These are phyloP conservation scores for Manihot esculenta DNA, from an alignment of 441 rosid species.

Conservation along the genomic window DNA sequence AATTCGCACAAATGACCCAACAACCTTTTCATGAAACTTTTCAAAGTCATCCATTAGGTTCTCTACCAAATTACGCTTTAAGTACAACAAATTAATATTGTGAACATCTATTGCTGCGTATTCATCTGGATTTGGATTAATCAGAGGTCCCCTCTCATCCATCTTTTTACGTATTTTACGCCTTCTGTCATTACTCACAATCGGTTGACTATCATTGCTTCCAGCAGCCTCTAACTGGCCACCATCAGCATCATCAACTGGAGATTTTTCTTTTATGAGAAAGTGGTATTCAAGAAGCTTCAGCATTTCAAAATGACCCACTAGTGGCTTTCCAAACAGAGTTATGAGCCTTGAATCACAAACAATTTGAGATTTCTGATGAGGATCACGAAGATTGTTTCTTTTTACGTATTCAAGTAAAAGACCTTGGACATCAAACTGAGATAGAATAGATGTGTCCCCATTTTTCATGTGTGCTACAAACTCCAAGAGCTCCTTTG, in stretches of 20 bases:
- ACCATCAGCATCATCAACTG: slow-evolving; percentile 32
- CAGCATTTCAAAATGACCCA: slow-evolving; percentile 84
- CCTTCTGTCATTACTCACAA: slow-evolving; percentile 44
- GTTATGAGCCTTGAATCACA: slow-evolving; percentile 73
- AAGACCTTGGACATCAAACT: slow-evolving; percentile 74
- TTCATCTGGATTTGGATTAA: slow-evolving; percentile 58
- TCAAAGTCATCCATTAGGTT: slow-evolving; percentile 63
- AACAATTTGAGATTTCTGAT: slow-evolving; percentile 48
- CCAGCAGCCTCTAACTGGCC: slow-evolving; percentile 37
- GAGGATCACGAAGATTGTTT: slow-evolving; percentile 73
- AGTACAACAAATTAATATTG: slow-evolving; percentile 74
- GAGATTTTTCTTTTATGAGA: slow-evolving; percentile 49
- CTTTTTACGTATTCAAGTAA: slow-evolving; percentile 65
- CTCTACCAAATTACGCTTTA: slow-evolving; percentile 72
- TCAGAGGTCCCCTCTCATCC: slow-evolving; percentile 45
- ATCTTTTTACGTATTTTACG: slow-evolving; percentile 52
- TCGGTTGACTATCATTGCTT: slow-evolving; percentile 33
- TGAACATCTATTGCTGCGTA: slow-evolving; percentile 90
- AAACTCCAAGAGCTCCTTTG: slow-evolving; percentile 86
- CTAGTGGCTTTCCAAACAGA: slow-evolving; percentile 61
- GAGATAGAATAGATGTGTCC: slow-evolving; percentile 54
- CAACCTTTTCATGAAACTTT: slow-evolving; percentile 72
- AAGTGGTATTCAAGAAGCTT: slow-evolving; percentile 87
- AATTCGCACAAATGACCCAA: slow-evolving; percentile 88
- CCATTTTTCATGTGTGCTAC: slow-evolving; percentile 83